These are phyloP conservation scores for Tagetes patula DNA, from an alignment of 129 eudicot species.

Conservation along the genomic window DNA sequence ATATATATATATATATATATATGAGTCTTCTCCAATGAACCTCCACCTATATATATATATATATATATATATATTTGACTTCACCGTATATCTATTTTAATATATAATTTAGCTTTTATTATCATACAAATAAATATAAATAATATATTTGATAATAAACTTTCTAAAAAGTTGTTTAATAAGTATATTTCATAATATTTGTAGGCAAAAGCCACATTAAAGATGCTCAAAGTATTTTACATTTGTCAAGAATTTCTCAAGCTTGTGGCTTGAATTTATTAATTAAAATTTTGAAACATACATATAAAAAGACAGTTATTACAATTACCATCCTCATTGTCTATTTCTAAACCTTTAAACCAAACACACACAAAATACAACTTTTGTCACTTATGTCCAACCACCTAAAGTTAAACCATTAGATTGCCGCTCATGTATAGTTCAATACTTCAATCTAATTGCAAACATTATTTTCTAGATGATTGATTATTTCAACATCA, in stretches of 20 bases:
- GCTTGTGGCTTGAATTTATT: neutral
- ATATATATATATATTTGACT: too few relatives aligned
- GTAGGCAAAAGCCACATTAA: too few relatives aligned
- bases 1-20: too few relatives aligned
- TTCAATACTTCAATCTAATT: neutral
- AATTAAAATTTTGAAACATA: neutral
- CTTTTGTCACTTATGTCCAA: neutral
- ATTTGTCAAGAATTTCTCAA: neutral
- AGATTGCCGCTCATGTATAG: slow-evolving; percentile 1
- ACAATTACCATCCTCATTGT: neutral
- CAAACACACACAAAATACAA: neutral
- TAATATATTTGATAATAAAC: too few relatives aligned
- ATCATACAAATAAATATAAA: too few relatives aligned
- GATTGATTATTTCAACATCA: slow-evolving; percentile 24
- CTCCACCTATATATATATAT: too few relatives aligned
- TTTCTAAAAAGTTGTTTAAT: too few relatives aligned
- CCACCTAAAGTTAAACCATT: neutral
- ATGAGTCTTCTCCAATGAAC: too few relatives aligned
- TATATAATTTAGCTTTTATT: too few relatives aligned
- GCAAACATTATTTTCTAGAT: neutral
- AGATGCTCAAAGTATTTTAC: neutral
- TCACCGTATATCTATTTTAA: too few relatives aligned
- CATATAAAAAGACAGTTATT: neutral
- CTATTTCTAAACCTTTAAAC: neutral
- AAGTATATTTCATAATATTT: too few relatives aligned